phyloP scores from a whole-genome alignment of 176 grass and related monocot genomes.

The Themeda triandra region DNA sequence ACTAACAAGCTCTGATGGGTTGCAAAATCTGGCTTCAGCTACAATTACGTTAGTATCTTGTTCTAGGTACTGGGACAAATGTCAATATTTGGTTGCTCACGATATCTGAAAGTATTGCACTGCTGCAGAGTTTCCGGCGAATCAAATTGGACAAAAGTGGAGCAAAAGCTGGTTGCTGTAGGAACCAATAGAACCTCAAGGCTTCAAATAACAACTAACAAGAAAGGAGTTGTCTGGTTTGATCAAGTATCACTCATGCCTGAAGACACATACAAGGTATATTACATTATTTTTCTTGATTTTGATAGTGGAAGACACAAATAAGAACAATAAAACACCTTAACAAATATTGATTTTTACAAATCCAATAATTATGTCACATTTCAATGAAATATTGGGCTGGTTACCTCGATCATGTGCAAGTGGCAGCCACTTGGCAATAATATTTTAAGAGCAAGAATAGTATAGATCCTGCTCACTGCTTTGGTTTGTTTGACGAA shows the following conservation, averaged over 20 bases:
- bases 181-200: slow-evolving; percentile 49
- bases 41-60: slow-evolving; percentile 48
- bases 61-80: background rate
- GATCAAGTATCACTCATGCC: slow-evolving; percentile 69
- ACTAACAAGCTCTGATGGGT: slow-evolving; percentile 60
- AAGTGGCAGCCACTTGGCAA: background rate
- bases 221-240: slow-evolving; percentile 55
- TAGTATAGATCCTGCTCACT: background rate
- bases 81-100: background rate
- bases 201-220: too few species aligned
- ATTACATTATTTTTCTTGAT: background rate
- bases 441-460: background rate
- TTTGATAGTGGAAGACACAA: background rate
- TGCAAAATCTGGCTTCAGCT: slow-evolving; percentile 46
- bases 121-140: slow-evolving; percentile 26
- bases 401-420: background rate
- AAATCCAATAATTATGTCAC: background rate
- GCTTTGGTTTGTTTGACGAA: background rate
- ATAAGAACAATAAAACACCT: background rate
- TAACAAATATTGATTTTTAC: background rate
- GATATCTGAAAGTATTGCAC: background rate
- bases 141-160: slow-evolving; percentile 47
- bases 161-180: slow-evolving; percentile 28
- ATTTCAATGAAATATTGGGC: background rate
- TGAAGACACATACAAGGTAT: slow-evolving; percentile 62